These are phyloP conservation scores for Oryza nivara DNA, from an alignment of 176 grass and related monocot species.

Conservation along the genomic window DNA sequence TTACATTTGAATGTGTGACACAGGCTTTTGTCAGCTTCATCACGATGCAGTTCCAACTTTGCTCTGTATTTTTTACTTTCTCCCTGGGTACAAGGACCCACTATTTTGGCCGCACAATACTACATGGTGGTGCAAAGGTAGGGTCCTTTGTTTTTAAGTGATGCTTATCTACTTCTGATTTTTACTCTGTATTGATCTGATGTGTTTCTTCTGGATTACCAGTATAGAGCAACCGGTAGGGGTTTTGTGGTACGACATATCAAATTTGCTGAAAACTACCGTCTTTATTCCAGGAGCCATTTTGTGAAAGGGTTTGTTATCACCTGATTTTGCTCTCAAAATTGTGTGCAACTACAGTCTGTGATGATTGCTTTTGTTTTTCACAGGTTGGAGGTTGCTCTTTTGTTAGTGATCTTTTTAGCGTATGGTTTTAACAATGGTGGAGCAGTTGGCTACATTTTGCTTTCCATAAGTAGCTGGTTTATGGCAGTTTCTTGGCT, in stretches of 20 bases:
- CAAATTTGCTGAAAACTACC: conserved; percentile 95
- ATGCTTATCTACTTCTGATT: conserved; percentile 5
- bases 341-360: conserved; percentile 6
- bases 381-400: conserved; percentile 83
- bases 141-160: conserved; percentile 10
- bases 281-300: conserved; percentile 89
- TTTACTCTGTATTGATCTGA: conserved; percentile 16
- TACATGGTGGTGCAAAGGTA: conserved; percentile 95
- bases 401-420: conserved; percentile 74
- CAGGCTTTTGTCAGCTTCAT: conserved; percentile 88
- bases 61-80: conserved; percentile 95
- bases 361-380: conserved; percentile 29
- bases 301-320: conserved; percentile 92
- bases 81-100: conserved; percentile 95
- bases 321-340: conserved; percentile 1
- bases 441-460: conserved; percentile 89
- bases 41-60: conserved; percentile 94
- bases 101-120: conserved; percentile 89
- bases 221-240: conserved; percentile 90
- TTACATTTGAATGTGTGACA: conserved; percentile 39
- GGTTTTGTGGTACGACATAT: conserved; percentile 92
- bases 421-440: conserved; percentile 80
- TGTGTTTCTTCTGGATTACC: conserved; percentile 28
- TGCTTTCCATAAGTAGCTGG: conserved; percentile 98
- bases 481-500: conserved; percentile 91